A percentile compares a stretch with the other conserved stretches of the same genome.
Evolutionary conservation across 306 rosid genomes (phyloP).

Genomic region (Trifolium subterraneum): DNA sequence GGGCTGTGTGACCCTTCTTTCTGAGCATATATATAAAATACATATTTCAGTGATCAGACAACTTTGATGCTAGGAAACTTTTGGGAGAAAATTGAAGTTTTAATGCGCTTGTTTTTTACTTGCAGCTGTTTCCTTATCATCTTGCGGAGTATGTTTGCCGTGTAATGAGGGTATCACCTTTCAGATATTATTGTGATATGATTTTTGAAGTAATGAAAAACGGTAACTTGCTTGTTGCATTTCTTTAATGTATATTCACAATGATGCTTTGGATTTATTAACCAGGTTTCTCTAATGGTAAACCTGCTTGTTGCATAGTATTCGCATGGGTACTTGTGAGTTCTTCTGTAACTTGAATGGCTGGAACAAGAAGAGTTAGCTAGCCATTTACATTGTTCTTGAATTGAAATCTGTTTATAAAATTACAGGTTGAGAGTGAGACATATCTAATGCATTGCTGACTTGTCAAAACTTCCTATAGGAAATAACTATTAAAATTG

Average conservation of each 20-base stretch:
- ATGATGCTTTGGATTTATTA: slow-evolving; percentile 23
- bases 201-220: slow-evolving; percentile 96
- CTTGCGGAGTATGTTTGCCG: slow-evolving; percentile 95
- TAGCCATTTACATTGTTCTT: slow-evolving; percentile 17
- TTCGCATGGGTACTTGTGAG: slow-evolving; percentile 7
- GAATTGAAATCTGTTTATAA: slow-evolving; percentile 15
- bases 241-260: slow-evolving; percentile 41
- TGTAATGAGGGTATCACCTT: slow-evolving; percentile 94
- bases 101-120: slow-evolving; percentile 47
- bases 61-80: slow-evolving; percentile 3
- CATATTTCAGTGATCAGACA: slow-evolving; percentile 33
- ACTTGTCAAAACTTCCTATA: neutral
- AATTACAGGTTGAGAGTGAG: slow-evolving; percentile 14
- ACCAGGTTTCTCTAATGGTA: neutral
- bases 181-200: slow-evolving; percentile 98
- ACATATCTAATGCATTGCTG: slow-evolving; percentile 21
- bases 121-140: slow-evolving; percentile 99
- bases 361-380: slow-evolving; percentile 12
- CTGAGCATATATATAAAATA: slow-evolving; percentile 35
- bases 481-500: neutral
- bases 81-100: slow-evolving; percentile 29
- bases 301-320: slow-evolving; percentile 9
- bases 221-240: slow-evolving; percentile 61
- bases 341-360: slow-evolving; percentile 27
- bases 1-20: slow-evolving; percentile 30